Evolutionary conservation across 495 filamentous ascomycete species (phyloP), one percentile per base, ranked within the genome.

Genomic region (Hyaloscypha hepaticicola): DNA sequence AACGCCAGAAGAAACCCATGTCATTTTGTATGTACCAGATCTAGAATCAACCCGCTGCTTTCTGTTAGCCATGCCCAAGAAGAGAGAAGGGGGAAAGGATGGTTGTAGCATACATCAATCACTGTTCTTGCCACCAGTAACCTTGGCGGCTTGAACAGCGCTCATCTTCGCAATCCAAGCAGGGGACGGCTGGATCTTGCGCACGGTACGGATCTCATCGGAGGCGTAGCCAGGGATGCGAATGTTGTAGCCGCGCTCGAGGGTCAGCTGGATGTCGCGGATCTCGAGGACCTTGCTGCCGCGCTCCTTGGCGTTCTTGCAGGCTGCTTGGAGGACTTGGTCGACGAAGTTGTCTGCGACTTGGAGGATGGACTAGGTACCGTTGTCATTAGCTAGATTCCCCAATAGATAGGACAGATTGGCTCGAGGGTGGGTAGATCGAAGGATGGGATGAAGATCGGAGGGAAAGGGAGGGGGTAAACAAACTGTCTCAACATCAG

Each of bases 171-270:
- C 87, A 60, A 93, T 91, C 91, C 95, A 98, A 27, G 84, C 88
- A 53, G 85, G 80, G 55, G 91, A 86, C 5, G 95, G 95, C 74
- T 93, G 88, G 26, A 94, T 87, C 77, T 96, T 97, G 71, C 92
- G 87, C 24, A 97, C 93, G 3, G 92, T 97, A 61, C 95, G 87
- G 64, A 97, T 83, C 77, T 99, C 95, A 71, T 99, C 95, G 29
- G 90, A 90, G 5, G 92, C 87, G 76, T 96, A 97, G 34, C 95
- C 95, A 0, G 95, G 96, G 63, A 97, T 91, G 62, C 95, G 90
- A 78, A 98, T 98, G 76, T 98, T 97, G 85, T 96, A 97, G 74
- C 92, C 93, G 61, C 96, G 90, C 78, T 99, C 95, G 21, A 99
- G 88, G 26, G 97, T 88, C 33, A 97, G 88, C 77, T 97, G 95